Percentiles rank a stretch among this genome's conserved stretches.
phyloP scores from a whole-genome alignment of 2,329 filamentous ascomycete genomes.

The Talaromyces sp. region DNA sequence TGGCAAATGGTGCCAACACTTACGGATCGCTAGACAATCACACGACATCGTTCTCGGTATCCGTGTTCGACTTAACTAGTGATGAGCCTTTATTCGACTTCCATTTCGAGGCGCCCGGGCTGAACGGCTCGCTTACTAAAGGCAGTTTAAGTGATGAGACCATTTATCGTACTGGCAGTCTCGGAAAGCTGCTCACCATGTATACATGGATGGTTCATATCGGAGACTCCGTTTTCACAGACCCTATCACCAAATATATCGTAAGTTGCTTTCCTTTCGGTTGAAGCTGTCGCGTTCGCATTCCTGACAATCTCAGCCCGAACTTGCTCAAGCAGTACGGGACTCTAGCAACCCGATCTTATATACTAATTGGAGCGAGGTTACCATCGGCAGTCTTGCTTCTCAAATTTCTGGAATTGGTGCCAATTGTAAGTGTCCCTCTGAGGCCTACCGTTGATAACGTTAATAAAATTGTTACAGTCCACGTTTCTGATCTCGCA shows the following conservation, averaged over 20 bases:
- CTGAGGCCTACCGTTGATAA: background rate
- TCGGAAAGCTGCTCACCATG: conserved; percentile 5
- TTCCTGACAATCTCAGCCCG: background rate
- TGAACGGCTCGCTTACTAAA: conserved; percentile 4
- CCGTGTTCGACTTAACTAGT: background rate
- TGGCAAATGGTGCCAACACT: background rate
- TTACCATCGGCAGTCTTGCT: conserved; percentile 4
- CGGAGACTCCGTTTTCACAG: conserved; percentile 5
- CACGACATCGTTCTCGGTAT: conserved; percentile 6
- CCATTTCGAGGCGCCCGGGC: conserved; percentile 9
- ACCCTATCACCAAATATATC: conserved; percentile 13
- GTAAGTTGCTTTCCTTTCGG: background rate
- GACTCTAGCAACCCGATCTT: background rate
- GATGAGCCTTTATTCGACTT: conserved; percentile 10
- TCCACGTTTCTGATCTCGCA: background rate
- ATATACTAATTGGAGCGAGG: conserved; percentile 4
- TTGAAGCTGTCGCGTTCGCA: background rate
- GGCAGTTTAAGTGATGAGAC: conserved; percentile 2
- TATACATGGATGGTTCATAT: conserved; percentile 12
- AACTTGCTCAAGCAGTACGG: background rate
- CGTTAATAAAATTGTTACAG: background rate
- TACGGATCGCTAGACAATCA: background rate
- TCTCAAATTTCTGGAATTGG: conserved; percentile 10
- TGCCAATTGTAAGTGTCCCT: background rate
- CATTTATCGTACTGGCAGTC: conserved; percentile 8